Conservation (phyloP, 2,329 filamentous ascomycete genomes). For the Aurifilum marmelostoma region DNA sequence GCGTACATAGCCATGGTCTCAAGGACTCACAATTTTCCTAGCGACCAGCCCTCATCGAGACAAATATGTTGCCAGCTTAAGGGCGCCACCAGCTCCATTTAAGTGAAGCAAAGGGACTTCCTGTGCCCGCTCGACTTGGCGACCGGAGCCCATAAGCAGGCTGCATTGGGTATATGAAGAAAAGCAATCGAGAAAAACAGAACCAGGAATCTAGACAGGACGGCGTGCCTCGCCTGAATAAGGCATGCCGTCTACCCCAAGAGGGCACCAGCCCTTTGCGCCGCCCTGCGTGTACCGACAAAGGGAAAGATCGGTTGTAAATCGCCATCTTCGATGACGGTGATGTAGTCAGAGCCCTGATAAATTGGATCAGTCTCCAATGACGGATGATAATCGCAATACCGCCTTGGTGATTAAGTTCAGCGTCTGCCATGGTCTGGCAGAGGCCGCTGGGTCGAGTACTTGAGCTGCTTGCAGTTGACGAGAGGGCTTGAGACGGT, state of each 20-base stretch:
- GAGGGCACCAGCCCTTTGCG: conserved; percentile 22
- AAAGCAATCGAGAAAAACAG: conserved; percentile 12
- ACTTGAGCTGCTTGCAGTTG: not conserved
- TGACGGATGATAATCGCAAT: not conserved
- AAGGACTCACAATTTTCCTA: not conserved
- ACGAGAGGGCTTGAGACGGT: not conserved
- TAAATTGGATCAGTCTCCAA: not conserved
- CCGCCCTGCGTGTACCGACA: conserved; percentile 21
- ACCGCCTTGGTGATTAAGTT: not conserved
- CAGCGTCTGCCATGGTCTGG: not conserved
- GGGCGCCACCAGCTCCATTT: not conserved
- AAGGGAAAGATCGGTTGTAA: not conserved
- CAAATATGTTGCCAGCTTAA: not conserved
- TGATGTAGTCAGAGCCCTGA: not conserved
- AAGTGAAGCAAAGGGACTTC: too few relatives aligned
- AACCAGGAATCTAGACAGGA: not conserved
- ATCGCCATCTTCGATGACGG: not conserved
- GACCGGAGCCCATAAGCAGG: conserved; percentile 11
- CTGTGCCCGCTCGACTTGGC: not conserved
- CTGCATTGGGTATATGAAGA: conserved; percentile 28
- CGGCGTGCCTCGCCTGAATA: not conserved
- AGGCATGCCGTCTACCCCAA: not conserved
- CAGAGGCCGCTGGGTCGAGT: not conserved
- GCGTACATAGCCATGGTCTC: not conserved
- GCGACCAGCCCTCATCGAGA: not conserved